Base-by-base conservation (phyloP, 768 basidiomycete species). In the Serendipita indica region DNA sequence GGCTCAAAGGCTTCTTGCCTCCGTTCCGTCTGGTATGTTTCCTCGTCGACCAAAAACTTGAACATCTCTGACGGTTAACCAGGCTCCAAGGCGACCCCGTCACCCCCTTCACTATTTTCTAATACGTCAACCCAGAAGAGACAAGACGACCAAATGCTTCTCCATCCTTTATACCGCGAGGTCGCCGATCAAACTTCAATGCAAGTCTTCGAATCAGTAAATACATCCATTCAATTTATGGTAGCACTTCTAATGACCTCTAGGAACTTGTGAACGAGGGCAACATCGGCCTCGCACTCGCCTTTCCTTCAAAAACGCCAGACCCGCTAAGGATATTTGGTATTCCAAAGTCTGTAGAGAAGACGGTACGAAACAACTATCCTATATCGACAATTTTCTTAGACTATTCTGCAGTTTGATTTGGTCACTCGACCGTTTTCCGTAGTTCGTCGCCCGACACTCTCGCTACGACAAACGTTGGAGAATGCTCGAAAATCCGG, bases 391-490 rank as follows among this genome's bases (percentile, higher is more conserved):
- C 25, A 59, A 59, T 62, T 27, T 28, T 32, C 4, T n/a, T 12
- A 18, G n/a, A 54, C 30, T 20, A 22, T 27, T 27, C 10, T 27
- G 7, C 30, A 89, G 83, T 87, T 79, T 66, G 76, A 81, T 20
- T 70, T 92, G 41, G 75, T 92, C 5, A 79, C 82, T 1, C 74
- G 75, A 58, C 85, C 89, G 0, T 83, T 77, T 45, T 82, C 86
- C 0, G 81, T 93, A 3, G 73, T 90, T 3, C 78, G 90, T 39
- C 72, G 79, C 41, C 71, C 78, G 30, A 91, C 90, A 0, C 66
- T 87, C 10, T 74, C 77, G 3, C 66, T 79, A 1, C 66, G 77
- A 2, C 72, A 80, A 7, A 69, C 68, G 59, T 68, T 92, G n/a
- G 74, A 83, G 30, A 62, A 66, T 3, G 80, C 81, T 1, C 72